Conservation (phyloP, 257 asterid genomes). For the Scutellaria baicalensis region DNA sequence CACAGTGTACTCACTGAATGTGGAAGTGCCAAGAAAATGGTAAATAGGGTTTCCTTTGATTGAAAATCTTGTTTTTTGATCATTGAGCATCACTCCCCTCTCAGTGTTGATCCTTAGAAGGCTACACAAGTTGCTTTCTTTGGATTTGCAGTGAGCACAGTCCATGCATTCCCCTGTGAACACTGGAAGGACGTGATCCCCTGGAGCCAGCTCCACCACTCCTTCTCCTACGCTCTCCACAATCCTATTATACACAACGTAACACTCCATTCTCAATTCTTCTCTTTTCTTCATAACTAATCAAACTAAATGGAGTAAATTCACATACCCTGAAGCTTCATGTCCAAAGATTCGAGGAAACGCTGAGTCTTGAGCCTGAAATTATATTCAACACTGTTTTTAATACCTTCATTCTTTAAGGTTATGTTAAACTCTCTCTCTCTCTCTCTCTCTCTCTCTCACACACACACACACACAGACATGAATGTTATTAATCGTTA, state of each 20-base stretch:
- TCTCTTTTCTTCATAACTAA: background rate
- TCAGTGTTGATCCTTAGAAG: constrained; percentile 76
- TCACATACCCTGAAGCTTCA: constrained; percentile 77
- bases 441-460: too few relatives aligned
- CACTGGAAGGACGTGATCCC: constrained; percentile 79
- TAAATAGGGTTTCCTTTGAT: constrained; percentile 66
- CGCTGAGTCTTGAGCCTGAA: constrained; percentile 61
- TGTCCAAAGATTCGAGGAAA: constrained; percentile 82
- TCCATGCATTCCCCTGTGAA: constrained; percentile 87
- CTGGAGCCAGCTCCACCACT: constrained; percentile 54
- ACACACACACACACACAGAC: background rate
- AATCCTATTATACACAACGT: constrained; percentile 35
- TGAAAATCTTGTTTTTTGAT: constrained; percentile 54
- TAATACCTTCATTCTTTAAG: background rate
- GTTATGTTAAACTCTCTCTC: too few relatives aligned
- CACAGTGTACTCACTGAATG: constrained; percentile 78
- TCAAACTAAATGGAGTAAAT: background rate
- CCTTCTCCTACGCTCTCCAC: constrained; percentile 89
- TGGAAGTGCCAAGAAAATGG: constrained; percentile 75
- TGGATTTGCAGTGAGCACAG: constrained; percentile 64
- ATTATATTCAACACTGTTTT: background rate
- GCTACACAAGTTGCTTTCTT: constrained; percentile 74
- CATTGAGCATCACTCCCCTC: constrained; percentile 64
- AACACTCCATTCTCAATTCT: background rate
- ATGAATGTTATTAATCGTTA: background rate